Percentiles rank a stretch among this genome's conserved stretches.
These are phyloP conservation scores for Geotrichum europaeum DNA, from an alignment of 1,139 yeast genomes.

Conservation along the genomic window DNA sequence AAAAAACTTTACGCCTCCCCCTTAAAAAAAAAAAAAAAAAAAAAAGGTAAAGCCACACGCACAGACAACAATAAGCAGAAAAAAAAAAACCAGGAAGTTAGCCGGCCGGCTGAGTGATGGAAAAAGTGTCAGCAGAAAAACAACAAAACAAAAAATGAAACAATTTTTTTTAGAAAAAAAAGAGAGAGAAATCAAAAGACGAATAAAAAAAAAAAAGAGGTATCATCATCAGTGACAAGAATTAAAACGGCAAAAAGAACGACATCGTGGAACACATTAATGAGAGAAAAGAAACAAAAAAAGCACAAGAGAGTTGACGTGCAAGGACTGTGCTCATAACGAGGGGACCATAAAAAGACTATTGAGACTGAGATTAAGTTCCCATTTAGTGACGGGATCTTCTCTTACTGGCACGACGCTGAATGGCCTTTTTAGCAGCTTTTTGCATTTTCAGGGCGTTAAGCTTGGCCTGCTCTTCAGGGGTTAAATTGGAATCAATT, in stretches of 20 bases:
- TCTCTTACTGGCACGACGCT: slow-evolving; percentile 7
- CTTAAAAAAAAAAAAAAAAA: background rate
- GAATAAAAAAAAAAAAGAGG: background rate
- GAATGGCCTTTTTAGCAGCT: slow-evolving; percentile 13
- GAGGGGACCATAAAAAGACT: background rate
- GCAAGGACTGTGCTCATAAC: background rate
- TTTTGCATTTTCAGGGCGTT: slow-evolving; percentile 10
- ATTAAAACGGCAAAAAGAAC: background rate
- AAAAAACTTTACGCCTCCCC: too few relatives aligned
- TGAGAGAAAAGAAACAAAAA: background rate
- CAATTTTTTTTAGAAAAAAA: background rate
- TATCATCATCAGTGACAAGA: background rate
- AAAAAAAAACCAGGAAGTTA: background rate
- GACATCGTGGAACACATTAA: background rate
- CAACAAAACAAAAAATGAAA: background rate
- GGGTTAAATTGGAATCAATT: background rate
- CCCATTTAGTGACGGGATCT: background rate
- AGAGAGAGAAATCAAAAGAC: background rate
- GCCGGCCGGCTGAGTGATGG: background rate
- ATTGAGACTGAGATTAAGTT: background rate
- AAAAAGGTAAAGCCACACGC: background rate
- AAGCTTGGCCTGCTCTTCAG: slow-evolving; percentile 6
- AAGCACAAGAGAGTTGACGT: background rate
- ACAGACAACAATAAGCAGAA: background rate
- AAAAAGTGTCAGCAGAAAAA: background rate